Evolutionary conservation across 768 basidiomycete genomes (phyloP).

Genomic region (Tylopilus plumbeoviolaceoides): DNA sequence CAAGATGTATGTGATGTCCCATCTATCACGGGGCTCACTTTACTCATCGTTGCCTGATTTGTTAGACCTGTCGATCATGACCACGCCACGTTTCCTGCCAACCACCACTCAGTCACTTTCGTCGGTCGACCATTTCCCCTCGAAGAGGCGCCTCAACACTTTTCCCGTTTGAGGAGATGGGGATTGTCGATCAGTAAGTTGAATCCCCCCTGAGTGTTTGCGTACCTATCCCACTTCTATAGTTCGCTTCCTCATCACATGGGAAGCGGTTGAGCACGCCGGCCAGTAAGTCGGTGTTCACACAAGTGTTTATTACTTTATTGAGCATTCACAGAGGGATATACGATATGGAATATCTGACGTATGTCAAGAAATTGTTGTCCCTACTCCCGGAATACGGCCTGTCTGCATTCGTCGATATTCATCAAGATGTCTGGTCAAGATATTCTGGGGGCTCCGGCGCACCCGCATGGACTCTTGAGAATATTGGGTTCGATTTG

Average conservation of each 20-base stretch:
- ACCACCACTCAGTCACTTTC: conserved; percentile 69
- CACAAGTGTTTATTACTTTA: neutral
- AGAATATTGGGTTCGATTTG: conserved; percentile 81
- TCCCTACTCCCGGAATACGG: conserved; percentile 70
- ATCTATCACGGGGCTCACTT: conserved; percentile 19
- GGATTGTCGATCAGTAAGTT: conserved; percentile 78
- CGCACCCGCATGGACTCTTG: conserved; percentile 94
- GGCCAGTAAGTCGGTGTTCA: conserved; percentile 65
- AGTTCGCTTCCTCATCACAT: conserved; percentile 93
- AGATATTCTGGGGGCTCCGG: conserved; percentile 93
- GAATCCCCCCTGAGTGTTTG: neutral
- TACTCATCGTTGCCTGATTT: neutral
- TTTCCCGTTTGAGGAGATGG: conserved; percentile 78
- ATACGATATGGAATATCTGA: conserved; percentile 81
- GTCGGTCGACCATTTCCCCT: conserved; percentile 90
- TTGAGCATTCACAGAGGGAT: conserved; percentile 50
- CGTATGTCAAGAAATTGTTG: conserved; percentile 69
- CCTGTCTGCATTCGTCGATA: conserved; percentile 65
- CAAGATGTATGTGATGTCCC: conserved; percentile 57
- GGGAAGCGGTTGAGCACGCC: conserved; percentile 95
- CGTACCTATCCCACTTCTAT: neutral
- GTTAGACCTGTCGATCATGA: conserved; percentile 66
- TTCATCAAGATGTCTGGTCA: conserved; percentile 97
- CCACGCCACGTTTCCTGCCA: conserved; percentile 62
- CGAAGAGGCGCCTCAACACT: conserved; percentile 81